phyloP scores from a whole-genome alignment of 768 basidiomycete species.

The Mycena amicta region DNA sequence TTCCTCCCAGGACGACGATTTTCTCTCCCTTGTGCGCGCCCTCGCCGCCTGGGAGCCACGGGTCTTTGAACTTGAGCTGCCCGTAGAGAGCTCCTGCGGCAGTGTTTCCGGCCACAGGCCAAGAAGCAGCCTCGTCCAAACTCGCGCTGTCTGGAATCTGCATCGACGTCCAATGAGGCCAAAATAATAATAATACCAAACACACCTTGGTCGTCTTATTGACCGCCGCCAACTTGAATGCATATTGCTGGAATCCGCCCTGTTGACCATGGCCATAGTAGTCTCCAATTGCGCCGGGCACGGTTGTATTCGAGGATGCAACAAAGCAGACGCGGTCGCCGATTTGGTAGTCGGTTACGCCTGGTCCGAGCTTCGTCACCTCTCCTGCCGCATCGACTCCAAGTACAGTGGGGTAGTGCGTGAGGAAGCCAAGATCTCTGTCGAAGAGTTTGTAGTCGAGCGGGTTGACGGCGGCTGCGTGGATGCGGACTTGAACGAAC shows the following conservation, averaged over 20 bases:
- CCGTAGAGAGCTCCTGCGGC: background rate
- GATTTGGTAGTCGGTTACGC: slow-evolving; percentile 41
- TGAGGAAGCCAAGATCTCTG: background rate
- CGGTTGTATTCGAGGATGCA: background rate
- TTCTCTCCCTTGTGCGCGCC: slow-evolving; percentile 7
- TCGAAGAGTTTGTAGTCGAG: background rate
- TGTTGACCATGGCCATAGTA: background rate
- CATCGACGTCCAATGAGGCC: too few relatives aligned
- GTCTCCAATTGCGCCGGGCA: background rate
- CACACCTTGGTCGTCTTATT: background rate
- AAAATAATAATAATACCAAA: too few relatives aligned
- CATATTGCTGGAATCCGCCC: background rate
- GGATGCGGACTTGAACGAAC: background rate
- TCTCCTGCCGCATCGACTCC: slow-evolving; percentile 42
- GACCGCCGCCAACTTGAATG: background rate
- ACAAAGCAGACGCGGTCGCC: slow-evolving; percentile 38
- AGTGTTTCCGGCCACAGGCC: background rate
- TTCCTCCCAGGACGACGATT: slow-evolving; percentile 6
- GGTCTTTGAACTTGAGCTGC: background rate
- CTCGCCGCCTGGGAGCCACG: slow-evolving; percentile 4
- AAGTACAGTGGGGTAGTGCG: slow-evolving; percentile 36
- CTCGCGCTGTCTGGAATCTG: too few relatives aligned
- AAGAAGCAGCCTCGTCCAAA: slow-evolving; percentile 3
- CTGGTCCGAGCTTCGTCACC: slow-evolving; percentile 41
- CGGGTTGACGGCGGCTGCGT: background rate